phyloP scores from a whole-genome alignment of 2,329 filamentous ascomycete species.

The Sclerotinia nivalis region DNA sequence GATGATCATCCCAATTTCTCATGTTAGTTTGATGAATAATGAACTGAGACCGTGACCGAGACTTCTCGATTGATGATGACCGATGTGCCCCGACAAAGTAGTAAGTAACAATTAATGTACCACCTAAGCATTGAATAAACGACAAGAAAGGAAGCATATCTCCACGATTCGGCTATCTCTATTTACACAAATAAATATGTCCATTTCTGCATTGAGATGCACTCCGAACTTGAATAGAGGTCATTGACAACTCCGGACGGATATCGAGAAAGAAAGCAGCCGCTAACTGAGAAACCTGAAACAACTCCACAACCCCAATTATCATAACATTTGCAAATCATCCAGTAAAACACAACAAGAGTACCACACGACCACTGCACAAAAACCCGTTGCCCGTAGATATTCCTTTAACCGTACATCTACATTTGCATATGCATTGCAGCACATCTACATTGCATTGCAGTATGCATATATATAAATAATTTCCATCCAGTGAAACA shows the following conservation, averaged over 20 bases:
- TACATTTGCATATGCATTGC: slow-evolving; percentile 13
- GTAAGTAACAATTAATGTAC: slow-evolving; percentile 3
- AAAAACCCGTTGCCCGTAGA: slow-evolving; percentile 8
- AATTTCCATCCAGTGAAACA: neutral
- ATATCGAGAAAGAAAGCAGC: neutral
- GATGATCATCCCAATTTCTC: neutral
- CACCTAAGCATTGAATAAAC: neutral
- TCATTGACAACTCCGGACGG: neutral
- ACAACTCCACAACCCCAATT: neutral
- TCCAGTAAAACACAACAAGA: neutral
- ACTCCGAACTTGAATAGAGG: neutral
- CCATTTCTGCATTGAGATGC: neutral
- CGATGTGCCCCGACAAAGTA: neutral
- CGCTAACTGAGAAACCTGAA: slow-evolving; percentile 2
- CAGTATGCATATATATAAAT: slow-evolving; percentile 2
- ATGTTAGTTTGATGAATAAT: slow-evolving; percentile 6
- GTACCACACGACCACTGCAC: slow-evolving; percentile 3
- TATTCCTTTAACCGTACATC: neutral
- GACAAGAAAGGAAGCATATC: neutral
- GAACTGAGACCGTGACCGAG: slow-evolving; percentile 19
- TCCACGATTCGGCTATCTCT: neutral
- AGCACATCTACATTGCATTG: slow-evolving; percentile 7
- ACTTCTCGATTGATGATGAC: slow-evolving; percentile 11
- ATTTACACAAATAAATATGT: neutral
- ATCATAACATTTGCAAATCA: neutral